Evolutionary conservation across 768 basidiomycete genomes (phyloP), one percentile per base, ranked within the genome.

Genomic region (Holtermannia corniformis): DNA sequence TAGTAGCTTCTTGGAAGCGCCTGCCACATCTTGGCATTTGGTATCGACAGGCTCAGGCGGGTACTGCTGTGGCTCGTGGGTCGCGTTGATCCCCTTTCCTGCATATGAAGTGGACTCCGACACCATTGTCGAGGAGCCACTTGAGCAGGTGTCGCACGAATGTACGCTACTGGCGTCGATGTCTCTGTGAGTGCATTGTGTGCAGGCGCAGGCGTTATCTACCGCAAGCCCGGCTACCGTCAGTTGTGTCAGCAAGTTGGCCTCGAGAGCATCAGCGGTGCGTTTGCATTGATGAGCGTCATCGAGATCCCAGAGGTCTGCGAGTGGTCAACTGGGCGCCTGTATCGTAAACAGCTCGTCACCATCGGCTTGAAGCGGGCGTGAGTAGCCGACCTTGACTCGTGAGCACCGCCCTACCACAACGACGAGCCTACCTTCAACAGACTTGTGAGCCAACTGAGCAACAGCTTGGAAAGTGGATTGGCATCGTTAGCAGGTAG

Each of bases 81-180:
- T n/a, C n/a, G n/a, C n/a, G n/a, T n/a, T n/a, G n/a, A n/a, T n/a
- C n/a, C n/a, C n/a, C n/a, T n/a, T n/a, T n/a, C n/a, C n/a, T n/a
- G n/a, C n/a, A n/a, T n/a, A n/a, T n/a, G n/a, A n/a, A n/a, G n/a
- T n/a, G n/a, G n/a, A n/a, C n/a, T n/a, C 42, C 57, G n/a, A 55
- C 23, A 54, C 43, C 82, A 82, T 83, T 0, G 68, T 73, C 56
- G 81, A 82, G 24, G 83, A 63, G 3, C 75, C n/a, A n/a, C n/a
- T n/a, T n/a, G n/a, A n/a, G n/a, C n/a, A n/a, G n/a, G n/a, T n/a
- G n/a, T n/a, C n/a, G n/a, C n/a, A n/a, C n/a, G n/a, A n/a, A n/a
- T n/a, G n/a, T n/a, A n/a, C n/a, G n/a, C n/a, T n/a, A n/a, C n/a
- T n/a, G n/a, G n/a, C n/a, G n/a, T n/a, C n/a, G n/a, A n/a, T n/a